phyloP scores from a whole-genome alignment of 148 eudicot species.

The Spergularia bocconei region DNA sequence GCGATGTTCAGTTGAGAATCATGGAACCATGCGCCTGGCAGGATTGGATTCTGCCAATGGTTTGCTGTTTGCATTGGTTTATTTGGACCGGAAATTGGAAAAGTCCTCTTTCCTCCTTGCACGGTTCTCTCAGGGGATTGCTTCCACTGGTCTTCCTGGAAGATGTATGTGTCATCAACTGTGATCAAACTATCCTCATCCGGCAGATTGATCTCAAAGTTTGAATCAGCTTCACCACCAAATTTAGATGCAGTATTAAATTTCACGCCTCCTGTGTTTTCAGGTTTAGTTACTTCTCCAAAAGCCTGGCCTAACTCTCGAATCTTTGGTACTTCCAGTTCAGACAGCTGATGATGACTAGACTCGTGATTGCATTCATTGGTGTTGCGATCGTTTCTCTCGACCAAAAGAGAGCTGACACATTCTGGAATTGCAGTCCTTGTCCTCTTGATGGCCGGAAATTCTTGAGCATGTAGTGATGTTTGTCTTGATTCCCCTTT shows the following conservation, averaged over 20 bases:
- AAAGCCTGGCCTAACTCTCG: constrained; percentile 1
- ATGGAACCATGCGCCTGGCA: constrained; percentile 23
- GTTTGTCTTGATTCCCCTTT: constrained; percentile 13
- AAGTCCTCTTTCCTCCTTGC: constrained; percentile 12
- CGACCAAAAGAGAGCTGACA: background rate
- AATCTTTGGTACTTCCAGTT: constrained; percentile 2
- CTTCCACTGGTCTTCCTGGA: constrained; percentile 17
- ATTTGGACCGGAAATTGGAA: constrained; percentile 7
- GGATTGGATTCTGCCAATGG: background rate
- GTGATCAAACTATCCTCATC: constrained; percentile 35
- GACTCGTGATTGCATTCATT: background rate
- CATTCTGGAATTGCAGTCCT: constrained; percentile 1
- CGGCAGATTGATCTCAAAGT: constrained; percentile 27
- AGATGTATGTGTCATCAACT: constrained; percentile 31
- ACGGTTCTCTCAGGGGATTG: background rate
- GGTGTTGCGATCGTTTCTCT: background rate
- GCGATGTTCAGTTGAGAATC: constrained; percentile 20
- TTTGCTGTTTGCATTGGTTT: constrained; percentile 13
- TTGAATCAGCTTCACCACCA: constrained; percentile 19
- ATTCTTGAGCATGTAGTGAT: constrained; percentile 6
- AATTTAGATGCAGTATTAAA: background rate
- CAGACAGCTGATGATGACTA: background rate
- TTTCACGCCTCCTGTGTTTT: background rate
- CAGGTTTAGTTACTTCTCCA: constrained; percentile 8
- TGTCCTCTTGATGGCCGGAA: background rate